Conservation (phyloP, 331 rosid genomes). For the Rosa hybrid region DNA sequence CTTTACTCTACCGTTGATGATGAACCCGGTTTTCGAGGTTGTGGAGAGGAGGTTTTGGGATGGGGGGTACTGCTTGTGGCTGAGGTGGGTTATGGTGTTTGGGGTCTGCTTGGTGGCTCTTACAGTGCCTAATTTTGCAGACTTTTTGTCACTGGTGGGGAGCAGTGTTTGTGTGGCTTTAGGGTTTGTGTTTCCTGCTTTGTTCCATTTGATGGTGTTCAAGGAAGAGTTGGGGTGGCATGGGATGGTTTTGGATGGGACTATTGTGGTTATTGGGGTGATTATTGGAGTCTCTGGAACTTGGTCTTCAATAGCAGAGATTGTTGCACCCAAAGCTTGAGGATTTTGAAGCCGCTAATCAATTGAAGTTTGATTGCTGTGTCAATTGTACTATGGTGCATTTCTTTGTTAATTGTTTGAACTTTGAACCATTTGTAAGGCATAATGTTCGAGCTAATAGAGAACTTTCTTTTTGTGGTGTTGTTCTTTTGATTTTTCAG, state of each 20-base stretch:
- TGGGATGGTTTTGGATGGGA: slow-evolving; percentile 47
- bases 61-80: slow-evolving; percentile 58
- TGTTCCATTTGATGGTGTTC: slow-evolving; percentile 69
- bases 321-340: slow-evolving; percentile 53
- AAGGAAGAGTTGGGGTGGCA: slow-evolving; percentile 67
- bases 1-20: slow-evolving; percentile 78
- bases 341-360: slow-evolving; percentile 5
- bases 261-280: slow-evolving; percentile 50
- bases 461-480: too few species aligned
- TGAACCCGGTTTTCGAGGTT: slow-evolving; percentile 79
- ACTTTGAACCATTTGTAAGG: neutral
- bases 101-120: slow-evolving; percentile 63
- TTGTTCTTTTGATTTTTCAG: too few species aligned
- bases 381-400: neutral
- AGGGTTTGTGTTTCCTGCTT: slow-evolving; percentile 70
- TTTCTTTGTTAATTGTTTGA: neutral
- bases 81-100: slow-evolving; percentile 69
- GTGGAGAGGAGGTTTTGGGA: slow-evolving; percentile 63
- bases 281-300: slow-evolving; percentile 60
- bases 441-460: neutral
- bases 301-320: slow-evolving; percentile 48
- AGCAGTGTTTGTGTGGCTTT: slow-evolving; percentile 67
- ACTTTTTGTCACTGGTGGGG: slow-evolving; percentile 76
- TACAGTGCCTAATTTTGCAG: slow-evolving; percentile 79
- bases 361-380: slow-evolving; percentile 6